A percentile compares a stretch with the other conserved stretches of the same genome.
phyloP scores from a whole-genome alignment of 2,329 filamentous ascomycete species.

The Talaromyces funiculosus region DNA sequence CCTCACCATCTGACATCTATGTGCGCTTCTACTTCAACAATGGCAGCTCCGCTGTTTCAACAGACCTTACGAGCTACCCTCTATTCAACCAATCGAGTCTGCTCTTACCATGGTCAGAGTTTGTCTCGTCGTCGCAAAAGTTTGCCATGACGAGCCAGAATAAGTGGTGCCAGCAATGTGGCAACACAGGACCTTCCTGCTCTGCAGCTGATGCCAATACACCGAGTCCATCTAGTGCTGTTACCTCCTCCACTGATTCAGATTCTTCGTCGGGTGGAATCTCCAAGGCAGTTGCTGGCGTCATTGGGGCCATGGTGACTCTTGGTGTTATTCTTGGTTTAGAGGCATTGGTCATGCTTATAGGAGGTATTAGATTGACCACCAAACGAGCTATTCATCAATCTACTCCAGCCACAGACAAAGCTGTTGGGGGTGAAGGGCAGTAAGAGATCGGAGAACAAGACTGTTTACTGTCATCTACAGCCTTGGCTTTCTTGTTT shows the following conservation, averaged over 20 bases:
- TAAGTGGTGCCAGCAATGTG: conserved; percentile 71
- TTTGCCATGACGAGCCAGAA: conserved; percentile 61
- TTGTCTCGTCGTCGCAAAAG: conserved; percentile 56
- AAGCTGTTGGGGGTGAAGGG: too few relatives aligned
- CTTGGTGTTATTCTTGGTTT: conserved; percentile 57
- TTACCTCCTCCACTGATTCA: conserved; percentile 19
- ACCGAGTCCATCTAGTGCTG: conserved; percentile 1
- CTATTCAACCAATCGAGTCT: conserved; percentile 54
- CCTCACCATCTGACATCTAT: conserved; percentile 45
- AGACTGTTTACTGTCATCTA: too few relatives aligned
- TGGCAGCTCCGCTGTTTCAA: conserved; percentile 47
- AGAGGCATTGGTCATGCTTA: conserved; percentile 48
- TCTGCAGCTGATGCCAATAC: conserved; percentile 40
- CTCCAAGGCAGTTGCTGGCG: conserved; percentile 68
- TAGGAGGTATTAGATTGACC: too few relatives aligned
- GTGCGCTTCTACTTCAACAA: conserved; percentile 61
- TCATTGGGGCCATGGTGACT: conserved; percentile 70
- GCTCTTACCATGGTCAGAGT: conserved; percentile 62
- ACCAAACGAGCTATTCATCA: too few relatives aligned
- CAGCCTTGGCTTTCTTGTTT: too few relatives aligned
- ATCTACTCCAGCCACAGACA: too few relatives aligned
- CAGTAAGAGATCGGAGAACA: too few relatives aligned
- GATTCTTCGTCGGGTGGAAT: conserved; percentile 49
- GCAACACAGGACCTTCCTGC: conserved; percentile 64
- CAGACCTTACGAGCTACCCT: conserved; percentile 50